Evolutionary conservation across 2,329 filamentous ascomycete genomes (phyloP).

Genomic region (Cryphonectria parasitica): DNA sequence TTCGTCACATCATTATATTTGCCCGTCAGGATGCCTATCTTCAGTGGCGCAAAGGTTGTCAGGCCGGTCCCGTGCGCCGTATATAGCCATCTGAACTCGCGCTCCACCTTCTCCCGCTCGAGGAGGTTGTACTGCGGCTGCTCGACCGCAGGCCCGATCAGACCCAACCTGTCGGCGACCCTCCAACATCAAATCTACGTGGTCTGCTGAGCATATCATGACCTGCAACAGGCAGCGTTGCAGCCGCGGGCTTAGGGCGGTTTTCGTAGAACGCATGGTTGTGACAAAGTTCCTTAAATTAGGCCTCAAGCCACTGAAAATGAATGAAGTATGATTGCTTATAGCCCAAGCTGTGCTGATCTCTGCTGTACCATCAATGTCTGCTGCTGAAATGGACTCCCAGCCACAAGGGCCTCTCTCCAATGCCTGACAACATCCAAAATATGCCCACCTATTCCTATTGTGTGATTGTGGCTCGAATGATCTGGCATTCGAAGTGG

Average conservation of each 20-base stretch:
- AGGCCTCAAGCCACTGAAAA: too few relatives aligned
- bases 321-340: too few relatives aligned
- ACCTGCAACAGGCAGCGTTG: neutral
- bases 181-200: constrained; percentile 61
- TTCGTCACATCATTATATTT: constrained; percentile 46
- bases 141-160: constrained; percentile 68
- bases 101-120: constrained; percentile 64
- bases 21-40: constrained; percentile 54
- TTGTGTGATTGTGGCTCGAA: too few relatives aligned
- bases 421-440: too few relatives aligned
- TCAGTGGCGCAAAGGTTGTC: constrained; percentile 65
- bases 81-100: constrained; percentile 64
- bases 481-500: too few relatives aligned
- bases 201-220: neutral
- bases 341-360: too few relatives aligned
- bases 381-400: too few relatives aligned
- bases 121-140: constrained; percentile 71
- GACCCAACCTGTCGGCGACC: constrained; percentile 61
- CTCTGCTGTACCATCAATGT: too few relatives aligned
- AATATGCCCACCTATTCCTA: neutral
- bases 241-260: neutral
- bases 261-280: neutral
- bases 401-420: too few relatives aligned
- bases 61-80: constrained; percentile 62
- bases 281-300: neutral